Evolutionary conservation across 1,284 basidiomycete species (phyloP).

Genomic region (Ustilago loliicola): DNA sequence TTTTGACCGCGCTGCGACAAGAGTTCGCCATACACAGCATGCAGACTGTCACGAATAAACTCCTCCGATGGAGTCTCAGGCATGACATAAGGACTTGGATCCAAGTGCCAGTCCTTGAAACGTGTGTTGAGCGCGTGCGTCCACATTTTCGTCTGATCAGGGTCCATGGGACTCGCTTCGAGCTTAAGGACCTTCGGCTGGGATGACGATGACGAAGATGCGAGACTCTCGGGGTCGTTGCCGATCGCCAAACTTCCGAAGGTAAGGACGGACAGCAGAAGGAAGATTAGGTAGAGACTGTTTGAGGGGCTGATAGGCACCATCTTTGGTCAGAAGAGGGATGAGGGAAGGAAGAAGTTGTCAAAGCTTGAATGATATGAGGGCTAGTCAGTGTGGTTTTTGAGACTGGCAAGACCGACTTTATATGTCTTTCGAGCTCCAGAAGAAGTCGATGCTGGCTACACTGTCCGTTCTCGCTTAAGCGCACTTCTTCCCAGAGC

Average conservation of each 20-base stretch:
- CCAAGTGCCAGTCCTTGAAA: neutral
- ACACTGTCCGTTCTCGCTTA: no score
- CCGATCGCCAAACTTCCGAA: neutral
- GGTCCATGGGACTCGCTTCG: neutral
- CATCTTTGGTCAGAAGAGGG: no score
- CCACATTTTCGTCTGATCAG: neutral
- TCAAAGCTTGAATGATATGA: no score
- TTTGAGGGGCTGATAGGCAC: no score
- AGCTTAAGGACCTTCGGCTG: neutral
- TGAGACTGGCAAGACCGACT: no score
- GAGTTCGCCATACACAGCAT: conserved; percentile 9
- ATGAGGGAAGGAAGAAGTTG: no score
- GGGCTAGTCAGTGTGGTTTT: no score
- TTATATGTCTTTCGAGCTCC: no score
- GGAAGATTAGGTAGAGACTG: neutral
- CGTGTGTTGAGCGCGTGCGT: neutral
- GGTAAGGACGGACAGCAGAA: neutral
- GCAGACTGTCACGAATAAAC: neutral
- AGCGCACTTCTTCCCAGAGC: no score
- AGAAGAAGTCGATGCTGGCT: no score
- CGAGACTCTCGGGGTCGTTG: neutral
- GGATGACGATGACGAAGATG: neutral
- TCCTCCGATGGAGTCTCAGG: neutral
- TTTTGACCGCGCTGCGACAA: neutral
- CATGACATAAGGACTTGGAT: neutral